Evolutionary conservation across 169 alveolate species (phyloP).

Genomic region (Plasmodium knowlesi): DNA sequence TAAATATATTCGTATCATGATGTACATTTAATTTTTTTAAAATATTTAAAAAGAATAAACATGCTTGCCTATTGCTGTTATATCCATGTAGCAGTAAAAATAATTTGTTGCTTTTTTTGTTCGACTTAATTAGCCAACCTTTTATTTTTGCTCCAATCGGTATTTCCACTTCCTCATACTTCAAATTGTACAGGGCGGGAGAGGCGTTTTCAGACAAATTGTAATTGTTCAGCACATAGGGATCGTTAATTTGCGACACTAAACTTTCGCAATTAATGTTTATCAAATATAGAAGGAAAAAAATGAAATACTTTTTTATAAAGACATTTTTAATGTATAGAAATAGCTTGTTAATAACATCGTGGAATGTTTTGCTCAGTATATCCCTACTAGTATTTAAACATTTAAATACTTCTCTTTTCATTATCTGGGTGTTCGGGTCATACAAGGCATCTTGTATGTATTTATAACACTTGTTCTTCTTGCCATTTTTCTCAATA

Average conservation of each 20-base stretch:
- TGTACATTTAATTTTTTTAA: conserved; percentile 65
- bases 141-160: conserved; percentile 18
- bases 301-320: conserved; percentile 66
- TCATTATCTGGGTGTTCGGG: conserved; percentile 62
- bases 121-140: conserved; percentile 65
- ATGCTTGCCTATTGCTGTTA: conserved; percentile 67
- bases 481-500: conserved; percentile 66
- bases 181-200: conserved; percentile 40
- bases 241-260: conserved; percentile 51
- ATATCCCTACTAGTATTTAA: conserved; percentile 46
- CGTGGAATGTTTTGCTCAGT: conserved; percentile 57
- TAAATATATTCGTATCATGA: conserved; percentile 66
- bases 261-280: conserved; percentile 55
- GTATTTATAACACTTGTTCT: conserved; percentile 62
- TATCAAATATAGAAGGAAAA: conserved; percentile 56
- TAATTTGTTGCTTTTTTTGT: conserved; percentile 53
- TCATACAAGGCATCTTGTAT: conserved; percentile 75
- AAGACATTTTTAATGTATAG: conserved; percentile 65
- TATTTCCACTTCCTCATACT: conserved; percentile 63
- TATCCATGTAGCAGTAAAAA: conserved; percentile 71
- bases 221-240: conserved; percentile 64
- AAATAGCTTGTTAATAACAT: conserved; percentile 61
- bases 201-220: conserved; percentile 50
- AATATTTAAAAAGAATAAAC: conserved; percentile 64
- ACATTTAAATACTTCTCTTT: conserved; percentile 46